Percentiles rank a stretch among this genome's conserved stretches.
Evolutionary conservation across 2,329 filamentous ascomycete genomes (phyloP).

Genomic region (Aspergillus felis): DNA sequence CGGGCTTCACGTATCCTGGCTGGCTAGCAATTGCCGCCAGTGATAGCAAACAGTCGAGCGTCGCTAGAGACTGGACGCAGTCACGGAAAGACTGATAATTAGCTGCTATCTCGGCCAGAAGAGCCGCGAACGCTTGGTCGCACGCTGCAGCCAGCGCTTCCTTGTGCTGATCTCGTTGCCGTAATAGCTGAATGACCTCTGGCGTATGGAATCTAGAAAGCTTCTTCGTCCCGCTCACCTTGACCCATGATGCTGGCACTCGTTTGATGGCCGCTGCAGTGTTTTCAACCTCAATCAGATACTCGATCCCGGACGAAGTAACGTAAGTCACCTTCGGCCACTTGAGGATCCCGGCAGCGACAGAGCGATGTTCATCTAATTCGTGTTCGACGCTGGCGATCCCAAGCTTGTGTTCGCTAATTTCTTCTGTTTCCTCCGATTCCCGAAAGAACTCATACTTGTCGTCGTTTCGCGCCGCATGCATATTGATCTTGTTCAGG

Average conservation of each 20-base stretch:
- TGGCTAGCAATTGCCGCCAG: slow-evolving; percentile 78
- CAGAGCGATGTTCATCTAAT: slow-evolving; percentile 69
- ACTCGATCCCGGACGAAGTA: slow-evolving; percentile 87
- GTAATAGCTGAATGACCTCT: slow-evolving; percentile 75
- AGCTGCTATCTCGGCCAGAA: slow-evolving; percentile 71
- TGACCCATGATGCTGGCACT: slow-evolving; percentile 90
- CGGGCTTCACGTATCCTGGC: slow-evolving; percentile 82
- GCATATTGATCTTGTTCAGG: slow-evolving; percentile 78
- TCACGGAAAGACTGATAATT: slow-evolving; percentile 89
- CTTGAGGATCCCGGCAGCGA: slow-evolving; percentile 68
- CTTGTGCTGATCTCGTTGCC: slow-evolving; percentile 89
- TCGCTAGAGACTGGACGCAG: slow-evolving; percentile 77
- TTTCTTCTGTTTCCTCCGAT: slow-evolving; percentile 80
- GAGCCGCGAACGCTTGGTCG: slow-evolving; percentile 70
- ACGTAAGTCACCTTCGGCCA: slow-evolving; percentile 72
- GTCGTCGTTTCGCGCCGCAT: slow-evolving; percentile 80
- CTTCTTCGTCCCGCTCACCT: slow-evolving; percentile 92
- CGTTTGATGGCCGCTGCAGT: slow-evolving; percentile 65
- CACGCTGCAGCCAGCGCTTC: slow-evolving; percentile 90
- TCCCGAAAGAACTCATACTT: slow-evolving; percentile 94
- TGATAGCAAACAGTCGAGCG: slow-evolving; percentile 84
- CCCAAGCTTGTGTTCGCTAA: slow-evolving; percentile 81
- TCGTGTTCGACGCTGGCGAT: slow-evolving; percentile 92
- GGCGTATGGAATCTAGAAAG: slow-evolving; percentile 91
- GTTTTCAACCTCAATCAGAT: slow-evolving; percentile 87